phyloP scores from a whole-genome alignment of 306 rosid genomes.

The Sindora glabra region DNA sequence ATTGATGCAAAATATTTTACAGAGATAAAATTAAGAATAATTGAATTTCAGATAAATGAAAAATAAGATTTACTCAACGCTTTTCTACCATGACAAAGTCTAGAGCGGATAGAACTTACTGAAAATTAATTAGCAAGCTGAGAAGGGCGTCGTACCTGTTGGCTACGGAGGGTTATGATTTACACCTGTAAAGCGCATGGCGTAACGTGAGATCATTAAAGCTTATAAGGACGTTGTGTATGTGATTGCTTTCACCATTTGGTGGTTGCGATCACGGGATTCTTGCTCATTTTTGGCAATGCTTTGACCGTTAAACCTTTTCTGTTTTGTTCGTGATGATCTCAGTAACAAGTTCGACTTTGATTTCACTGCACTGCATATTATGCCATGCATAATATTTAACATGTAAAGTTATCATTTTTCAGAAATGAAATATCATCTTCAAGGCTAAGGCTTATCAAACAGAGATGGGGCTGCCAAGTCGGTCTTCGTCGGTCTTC shows the following conservation, averaged over 20 bases:
- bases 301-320: background rate
- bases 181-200: constrained; percentile 27
- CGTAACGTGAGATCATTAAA: constrained; percentile 29
- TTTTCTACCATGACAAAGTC: too few species aligned
- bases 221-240: background rate
- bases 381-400: constrained; percentile 12
- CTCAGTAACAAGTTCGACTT: constrained; percentile 2
- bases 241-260: background rate
- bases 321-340: constrained; percentile 13
- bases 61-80: too few species aligned
- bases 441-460: too few species aligned
- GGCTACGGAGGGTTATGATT: too few species aligned
- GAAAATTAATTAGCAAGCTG: constrained; percentile 3
- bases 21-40: too few species aligned
- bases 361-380: constrained; percentile 26
- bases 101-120: constrained; percentile 14
- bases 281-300: background rate
- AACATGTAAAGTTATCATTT: too few species aligned
- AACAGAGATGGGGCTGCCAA: too few species aligned
- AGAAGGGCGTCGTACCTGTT: too few species aligned
- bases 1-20: too few species aligned
- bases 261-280: constrained; percentile 25
- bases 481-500: too few species aligned
- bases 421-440: too few species aligned
- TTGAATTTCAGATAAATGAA: too few species aligned